Base-by-base conservation (phyloP, 2,329 filamentous ascomycete species). In the Diaporthe caulivora region DNA sequence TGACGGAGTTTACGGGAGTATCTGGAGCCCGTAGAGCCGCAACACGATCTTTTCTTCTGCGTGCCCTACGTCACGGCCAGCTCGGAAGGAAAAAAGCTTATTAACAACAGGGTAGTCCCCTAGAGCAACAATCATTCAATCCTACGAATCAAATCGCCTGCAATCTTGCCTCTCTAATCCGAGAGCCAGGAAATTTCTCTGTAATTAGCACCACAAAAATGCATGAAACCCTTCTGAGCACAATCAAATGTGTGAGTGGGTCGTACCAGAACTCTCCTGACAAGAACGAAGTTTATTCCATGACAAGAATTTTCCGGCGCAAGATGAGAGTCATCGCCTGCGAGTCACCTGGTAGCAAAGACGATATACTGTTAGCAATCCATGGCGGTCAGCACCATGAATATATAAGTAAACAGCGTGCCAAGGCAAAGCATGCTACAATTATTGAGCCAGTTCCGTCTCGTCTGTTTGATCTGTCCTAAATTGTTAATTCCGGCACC, bases 221-320 rank as follows among this genome's bases (percentile, higher is more conserved):
- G 44, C 29, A 65, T 65, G 29, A 65, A 51, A 21, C 1, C 29
- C 31, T 21, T 31, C 26, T 65, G 3, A 65, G 44, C 26, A 29
- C 26, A 31, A 21, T 21, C 5, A 26, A 18, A 51, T 24, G 2
- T n/a, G 13, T 18, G 13, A 37, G 62, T 65, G 44, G 44, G 62
- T 37, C 62, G 4, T 53, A 67, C 31, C 31, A 53, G n/a, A 67
- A 67, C 31, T 67, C 31, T 53, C 62, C 18, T 67, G 62, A 40
- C 47, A 67, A 21, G 31, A 17, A 40, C 31, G 21, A 67, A 67
- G 62, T 34, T 40, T 67, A 67, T 67, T 24, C n/a, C 31, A 24
- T 15, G 29, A 24, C 7, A 3, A 37, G 15, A 3, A 21, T 37
- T 29, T 67, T 9, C 40, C 47, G 13, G 17, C 13, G n/a, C 29